Evolutionary conservation across 148 eudicot genomes (phyloP).

Genomic region (Polygonum maritimum): DNA sequence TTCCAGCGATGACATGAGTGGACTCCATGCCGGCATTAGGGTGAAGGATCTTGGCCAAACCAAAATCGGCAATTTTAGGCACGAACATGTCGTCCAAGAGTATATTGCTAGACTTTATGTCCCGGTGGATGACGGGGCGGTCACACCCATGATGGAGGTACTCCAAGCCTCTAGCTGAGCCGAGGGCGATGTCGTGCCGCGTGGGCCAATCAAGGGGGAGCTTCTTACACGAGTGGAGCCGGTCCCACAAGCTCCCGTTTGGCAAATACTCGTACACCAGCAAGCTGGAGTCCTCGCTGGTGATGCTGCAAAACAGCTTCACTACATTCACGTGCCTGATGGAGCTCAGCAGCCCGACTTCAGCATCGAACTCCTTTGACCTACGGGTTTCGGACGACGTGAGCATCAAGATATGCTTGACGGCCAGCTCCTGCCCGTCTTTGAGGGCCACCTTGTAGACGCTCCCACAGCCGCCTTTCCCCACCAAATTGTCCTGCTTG

Average conservation of each 20-base stretch:
- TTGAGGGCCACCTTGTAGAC: conserved; percentile 53
- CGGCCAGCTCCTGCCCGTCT: conserved; percentile 63
- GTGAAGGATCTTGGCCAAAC: conserved; percentile 80
- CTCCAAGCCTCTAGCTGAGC: conserved; percentile 76
- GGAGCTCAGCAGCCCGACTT: conserved; percentile 69
- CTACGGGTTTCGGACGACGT: conserved; percentile 24
- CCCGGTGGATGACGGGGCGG: conserved; percentile 69
- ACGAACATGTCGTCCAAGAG: conserved; percentile 67
- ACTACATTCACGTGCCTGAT: conserved; percentile 83
- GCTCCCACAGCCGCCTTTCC: conserved; percentile 88
- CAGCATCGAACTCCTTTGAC: conserved; percentile 64
- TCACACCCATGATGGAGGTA: conserved; percentile 86
- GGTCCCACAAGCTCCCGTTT: conserved; percentile 86
- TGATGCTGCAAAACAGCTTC: conserved; percentile 75
- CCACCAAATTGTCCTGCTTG: conserved; percentile 62
- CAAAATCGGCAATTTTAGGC: conserved; percentile 91
- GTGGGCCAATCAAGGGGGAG: conserved; percentile 60
- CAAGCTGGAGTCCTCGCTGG: conserved; percentile 86
- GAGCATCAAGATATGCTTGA: conserved; percentile 63
- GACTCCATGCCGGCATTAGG: conserved; percentile 33
- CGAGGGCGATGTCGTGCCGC: conserved; percentile 68
- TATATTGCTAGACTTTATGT: conserved; percentile 87
- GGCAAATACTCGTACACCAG: conserved; percentile 86
- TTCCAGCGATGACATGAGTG: conserved; percentile 71
- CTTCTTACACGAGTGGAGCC: conserved; percentile 41